Evolutionary conservation across 129 eudicot species (phyloP).

Genomic region (Flaveria trinervia): DNA sequence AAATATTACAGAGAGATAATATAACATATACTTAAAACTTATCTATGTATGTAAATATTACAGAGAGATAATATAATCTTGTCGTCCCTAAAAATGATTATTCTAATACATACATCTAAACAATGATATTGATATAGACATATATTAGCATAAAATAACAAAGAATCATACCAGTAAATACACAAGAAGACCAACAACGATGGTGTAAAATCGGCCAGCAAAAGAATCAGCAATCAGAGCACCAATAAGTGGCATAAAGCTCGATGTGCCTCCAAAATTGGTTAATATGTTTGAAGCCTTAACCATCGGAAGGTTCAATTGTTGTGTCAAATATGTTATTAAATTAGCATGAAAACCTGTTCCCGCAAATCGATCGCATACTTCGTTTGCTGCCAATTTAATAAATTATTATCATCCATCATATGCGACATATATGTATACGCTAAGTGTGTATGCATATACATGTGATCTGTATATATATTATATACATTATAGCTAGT

Average conservation of each 20-base stretch:
- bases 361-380: conserved; percentile 82
- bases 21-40: no score
- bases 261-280: conserved; percentile 70
- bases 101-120: no score
- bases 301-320: conserved; percentile 78
- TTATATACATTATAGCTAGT: background rate
- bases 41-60: no score
- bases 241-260: conserved; percentile 76
- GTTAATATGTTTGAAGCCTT: conserved; percentile 86
- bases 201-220: conserved; percentile 86
- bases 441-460: background rate
- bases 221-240: conserved; percentile 82
- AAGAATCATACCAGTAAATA: conserved; percentile 57
- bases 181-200: conserved; percentile 58
- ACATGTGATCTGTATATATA: background rate
- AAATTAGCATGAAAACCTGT: conserved; percentile 88
- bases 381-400: conserved; percentile 66
- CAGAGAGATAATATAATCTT: no score
- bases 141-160: background rate
- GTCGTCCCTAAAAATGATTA: no score
- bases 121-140: background rate
- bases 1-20: no score
- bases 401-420: background rate
- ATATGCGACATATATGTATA: background rate
- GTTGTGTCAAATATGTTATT: conserved; percentile 81